A percentile compares a stretch with the other conserved stretches of the same genome.
Conservation (phyloP, 768 basidiomycete species). For the Mycena metata region DNA sequence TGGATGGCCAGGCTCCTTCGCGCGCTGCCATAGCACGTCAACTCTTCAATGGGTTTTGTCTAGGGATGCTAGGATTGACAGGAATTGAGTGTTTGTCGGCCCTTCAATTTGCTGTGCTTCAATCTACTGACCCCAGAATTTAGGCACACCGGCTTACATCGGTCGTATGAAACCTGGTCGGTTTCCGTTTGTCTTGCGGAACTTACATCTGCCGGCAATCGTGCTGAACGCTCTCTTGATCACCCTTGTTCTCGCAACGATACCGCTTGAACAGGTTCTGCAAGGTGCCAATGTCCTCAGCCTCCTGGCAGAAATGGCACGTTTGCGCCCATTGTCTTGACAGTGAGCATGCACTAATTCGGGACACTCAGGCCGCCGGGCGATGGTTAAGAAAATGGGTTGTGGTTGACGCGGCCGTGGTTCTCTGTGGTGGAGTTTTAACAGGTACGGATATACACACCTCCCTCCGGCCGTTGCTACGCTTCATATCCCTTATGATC, state of each 20-base stretch:
- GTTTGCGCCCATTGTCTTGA: neutral
- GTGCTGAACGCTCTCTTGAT: slow-evolving; percentile 69
- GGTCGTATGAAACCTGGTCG: slow-evolving; percentile 68
- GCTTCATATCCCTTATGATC: neutral
- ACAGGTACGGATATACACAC: slow-evolving; percentile 59
- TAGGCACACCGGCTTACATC: slow-evolving; percentile 75
- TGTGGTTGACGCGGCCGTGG: slow-evolving; percentile 77
- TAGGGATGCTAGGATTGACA: slow-evolving; percentile 80
- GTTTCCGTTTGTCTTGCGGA: slow-evolving; percentile 73
- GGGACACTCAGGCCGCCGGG: slow-evolving; percentile 61
- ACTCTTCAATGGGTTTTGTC: slow-evolving; percentile 75
- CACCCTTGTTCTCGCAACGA: slow-evolving; percentile 69
- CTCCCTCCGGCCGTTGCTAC: neutral
- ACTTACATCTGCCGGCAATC: slow-evolving; percentile 72
- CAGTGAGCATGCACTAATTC: slow-evolving; percentile 1
- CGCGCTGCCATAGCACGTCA: slow-evolving; percentile 54
- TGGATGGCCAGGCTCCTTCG: slow-evolving; percentile 49
- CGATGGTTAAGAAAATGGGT: slow-evolving; percentile 73
- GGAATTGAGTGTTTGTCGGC: slow-evolving; percentile 71
- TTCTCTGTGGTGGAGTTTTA: slow-evolving; percentile 79
- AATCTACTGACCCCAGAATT: neutral
- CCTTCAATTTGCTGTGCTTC: neutral
- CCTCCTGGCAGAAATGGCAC: slow-evolving; percentile 67
- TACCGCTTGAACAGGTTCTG: slow-evolving; percentile 65
- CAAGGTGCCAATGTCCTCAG: slow-evolving; percentile 73